phyloP scores from a whole-genome alignment of 192 early-diverging fungal species.

The Coemansia sp. region DNA sequence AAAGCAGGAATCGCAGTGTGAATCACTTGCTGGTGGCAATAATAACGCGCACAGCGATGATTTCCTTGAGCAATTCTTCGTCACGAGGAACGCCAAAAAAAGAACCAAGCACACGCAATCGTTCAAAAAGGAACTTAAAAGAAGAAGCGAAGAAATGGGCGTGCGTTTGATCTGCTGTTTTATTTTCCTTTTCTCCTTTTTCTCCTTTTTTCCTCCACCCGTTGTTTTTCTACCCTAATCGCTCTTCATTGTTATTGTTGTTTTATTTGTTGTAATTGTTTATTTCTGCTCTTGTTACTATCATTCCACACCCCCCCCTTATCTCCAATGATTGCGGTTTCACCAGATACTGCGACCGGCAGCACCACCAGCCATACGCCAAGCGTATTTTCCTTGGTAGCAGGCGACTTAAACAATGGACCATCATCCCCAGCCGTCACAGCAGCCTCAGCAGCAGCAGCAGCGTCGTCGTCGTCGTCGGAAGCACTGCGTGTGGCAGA shows the following conservation, averaged over 20 bases:
- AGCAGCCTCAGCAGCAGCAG: neutral
- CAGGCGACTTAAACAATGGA: neutral
- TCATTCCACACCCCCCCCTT: neutral
- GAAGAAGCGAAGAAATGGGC: neutral
- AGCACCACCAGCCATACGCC: neutral
- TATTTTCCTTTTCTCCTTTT: neutral
- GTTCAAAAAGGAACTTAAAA: neutral
- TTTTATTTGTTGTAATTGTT: neutral
- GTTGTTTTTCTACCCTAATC: neutral
- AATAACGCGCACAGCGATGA: neutral
- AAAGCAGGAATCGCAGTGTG: neutral
- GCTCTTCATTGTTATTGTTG: neutral
- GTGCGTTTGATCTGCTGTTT: too few species aligned
- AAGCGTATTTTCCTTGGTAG: neutral
- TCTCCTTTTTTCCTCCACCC: neutral
- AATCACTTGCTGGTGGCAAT: neutral
- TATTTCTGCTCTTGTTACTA: neutral
- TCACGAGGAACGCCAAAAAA: neutral
- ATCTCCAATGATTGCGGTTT: neutral
- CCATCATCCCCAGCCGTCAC: neutral
- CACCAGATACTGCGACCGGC: neutral
- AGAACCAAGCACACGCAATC: neutral
- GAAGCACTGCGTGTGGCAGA: constrained; percentile 16
- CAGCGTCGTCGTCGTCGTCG: neutral
- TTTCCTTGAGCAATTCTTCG: neutral